Base-by-base conservation (phyloP, 2,329 filamentous ascomycete genomes). In the Fusarium sp. region DNA sequence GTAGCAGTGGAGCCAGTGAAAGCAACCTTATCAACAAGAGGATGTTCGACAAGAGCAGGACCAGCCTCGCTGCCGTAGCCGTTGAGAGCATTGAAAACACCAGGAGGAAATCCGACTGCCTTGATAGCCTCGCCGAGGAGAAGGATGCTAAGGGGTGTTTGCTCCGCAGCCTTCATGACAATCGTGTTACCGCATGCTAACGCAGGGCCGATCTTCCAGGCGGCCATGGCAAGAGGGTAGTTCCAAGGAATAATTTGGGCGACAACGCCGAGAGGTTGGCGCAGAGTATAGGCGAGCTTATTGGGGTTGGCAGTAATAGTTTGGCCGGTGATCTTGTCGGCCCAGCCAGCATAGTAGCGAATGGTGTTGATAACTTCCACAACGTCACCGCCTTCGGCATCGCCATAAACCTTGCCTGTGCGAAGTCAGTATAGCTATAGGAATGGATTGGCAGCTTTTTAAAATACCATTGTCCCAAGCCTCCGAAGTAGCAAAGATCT, bases 231-330 rank as follows among this genome's bases (percentile, higher is more conserved):
- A 30, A 94, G 83, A 7, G 92, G 92, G 83, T 93, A 94, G 84
- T 94, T 94, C 92, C 92, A 94, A 58, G 92, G 92, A 74, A 95
- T 94, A 77, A 94, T 94, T 80, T 95, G 92, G 74, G 90, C 92
- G 77, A 92, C 93, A 49, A 93, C 91, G 76, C 91, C 91, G 65
- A 91, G 83, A 9, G 75, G 75, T 54, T 76, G 73, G 16, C 75
- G 72, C n/a, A 89, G 76, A 61, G 92, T 93, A 83, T 94, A 95
- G 82, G 92, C 91, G 82, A 95, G 93, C 79, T 90, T 92, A 69
- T 92, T 89, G 57, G 87, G 86, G 77, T 87, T 84, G 69, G 92
- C 91, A 73, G 94, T 91, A 71, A 94, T 90, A 57, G 93, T 92
- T 84, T 93, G 92, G 79, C 93, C 93, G 79, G 89, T 86, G 71